Conservation (phyloP, 305 asterid genomes). For the Rubia peregrina region DNA sequence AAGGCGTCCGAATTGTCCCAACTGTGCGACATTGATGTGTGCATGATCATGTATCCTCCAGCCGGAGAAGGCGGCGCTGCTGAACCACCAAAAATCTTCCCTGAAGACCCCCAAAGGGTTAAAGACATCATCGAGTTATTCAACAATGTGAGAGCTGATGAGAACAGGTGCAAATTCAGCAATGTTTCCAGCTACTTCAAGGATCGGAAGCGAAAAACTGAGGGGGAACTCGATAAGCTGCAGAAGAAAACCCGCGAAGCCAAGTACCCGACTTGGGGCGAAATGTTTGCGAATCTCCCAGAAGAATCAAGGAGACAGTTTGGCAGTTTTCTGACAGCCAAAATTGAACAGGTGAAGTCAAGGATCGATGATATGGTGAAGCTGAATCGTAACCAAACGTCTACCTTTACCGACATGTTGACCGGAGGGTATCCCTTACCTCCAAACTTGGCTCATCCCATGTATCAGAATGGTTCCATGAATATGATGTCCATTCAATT, state of each 20-base stretch:
- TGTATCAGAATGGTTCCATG: not conserved
- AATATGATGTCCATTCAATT: not conserved
- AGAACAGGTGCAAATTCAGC: not conserved
- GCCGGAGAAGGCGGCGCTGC: not conserved
- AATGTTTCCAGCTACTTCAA: not conserved
- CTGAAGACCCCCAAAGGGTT: not conserved
- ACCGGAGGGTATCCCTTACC: not conserved
- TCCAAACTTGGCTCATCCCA: not conserved
- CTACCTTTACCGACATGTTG: not conserved
- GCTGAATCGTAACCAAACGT: not conserved
- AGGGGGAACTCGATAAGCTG: conserved; percentile 16
- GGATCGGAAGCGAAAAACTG: conserved; percentile 9
- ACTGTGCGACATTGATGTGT: not conserved
- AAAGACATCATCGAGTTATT: not conserved
- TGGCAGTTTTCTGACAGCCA: conserved; percentile 8
- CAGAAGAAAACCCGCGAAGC: conserved; percentile 14
- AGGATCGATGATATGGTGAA: conserved; percentile 15
- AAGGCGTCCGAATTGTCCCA: not conserved
- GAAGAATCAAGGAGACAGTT: conserved; percentile 21
- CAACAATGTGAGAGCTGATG: not conserved
- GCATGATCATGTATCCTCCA: not conserved
- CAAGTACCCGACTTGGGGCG: conserved; percentile 21
- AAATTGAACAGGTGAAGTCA: conserved; percentile 17
- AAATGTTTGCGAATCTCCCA: not conserved
- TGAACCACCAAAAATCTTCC: not conserved